Evolutionary conservation across 2,329 filamentous ascomycete genomes (phyloP).

Genomic region (Colletotrichum sp.): DNA sequence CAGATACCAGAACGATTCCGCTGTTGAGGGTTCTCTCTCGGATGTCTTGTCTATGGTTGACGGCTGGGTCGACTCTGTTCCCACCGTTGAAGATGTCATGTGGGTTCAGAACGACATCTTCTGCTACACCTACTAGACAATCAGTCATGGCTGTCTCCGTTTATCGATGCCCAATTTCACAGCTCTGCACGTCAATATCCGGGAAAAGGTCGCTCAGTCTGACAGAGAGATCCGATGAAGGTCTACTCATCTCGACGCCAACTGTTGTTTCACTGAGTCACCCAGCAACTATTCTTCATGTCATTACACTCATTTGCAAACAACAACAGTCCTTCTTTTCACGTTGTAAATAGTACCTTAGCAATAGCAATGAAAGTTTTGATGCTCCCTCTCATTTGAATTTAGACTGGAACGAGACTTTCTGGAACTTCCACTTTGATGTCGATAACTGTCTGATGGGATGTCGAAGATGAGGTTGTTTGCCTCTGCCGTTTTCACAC

Average conservation of each 20-base stretch:
- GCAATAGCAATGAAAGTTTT: not conserved
- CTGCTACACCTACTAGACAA: not conserved
- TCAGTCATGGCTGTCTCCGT: not conserved
- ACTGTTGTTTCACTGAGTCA: not conserved
- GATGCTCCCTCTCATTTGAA: not conserved
- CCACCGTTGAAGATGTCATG: not conserved
- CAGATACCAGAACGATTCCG: not conserved
- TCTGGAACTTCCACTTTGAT: not conserved
- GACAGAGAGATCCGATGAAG: not conserved
- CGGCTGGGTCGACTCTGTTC: not conserved
- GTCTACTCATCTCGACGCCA: not conserved
- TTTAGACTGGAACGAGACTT: not conserved
- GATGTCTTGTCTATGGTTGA: not conserved
- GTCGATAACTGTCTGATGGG: not conserved
- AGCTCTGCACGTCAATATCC: not conserved
- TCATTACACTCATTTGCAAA: not conserved
- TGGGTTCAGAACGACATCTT: not conserved
- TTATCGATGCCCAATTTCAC: not conserved
- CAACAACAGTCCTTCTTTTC: not conserved
- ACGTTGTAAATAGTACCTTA: not conserved
- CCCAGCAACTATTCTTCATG: not conserved
- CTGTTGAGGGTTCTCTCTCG: not conserved
- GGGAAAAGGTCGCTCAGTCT: rapidly evolving
- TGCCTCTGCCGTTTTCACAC: not conserved
- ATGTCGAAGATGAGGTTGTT: not conserved